phyloP scores from a whole-genome alignment of 805 yeast species.

The Candida sonorensis region DNA sequence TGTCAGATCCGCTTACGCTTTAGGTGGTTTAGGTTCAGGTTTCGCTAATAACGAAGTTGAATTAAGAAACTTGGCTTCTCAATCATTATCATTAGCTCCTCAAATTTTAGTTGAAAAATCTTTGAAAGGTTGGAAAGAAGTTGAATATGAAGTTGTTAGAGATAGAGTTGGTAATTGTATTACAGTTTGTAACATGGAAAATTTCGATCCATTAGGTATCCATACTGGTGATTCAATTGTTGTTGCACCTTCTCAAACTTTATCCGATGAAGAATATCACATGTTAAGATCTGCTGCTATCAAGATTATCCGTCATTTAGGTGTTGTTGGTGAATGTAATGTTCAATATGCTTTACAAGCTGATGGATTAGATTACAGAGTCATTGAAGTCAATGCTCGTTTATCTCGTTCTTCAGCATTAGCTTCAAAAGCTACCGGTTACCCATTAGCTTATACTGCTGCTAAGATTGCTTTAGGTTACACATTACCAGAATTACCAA shows the following conservation, averaged over 20 bases:
- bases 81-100: slow-evolving; percentile 93
- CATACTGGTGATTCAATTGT: slow-evolving; percentile 99
- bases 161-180: slow-evolving; percentile 97
- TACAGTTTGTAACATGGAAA: slow-evolving; percentile 99
- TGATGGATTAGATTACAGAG: slow-evolving; percentile 87
- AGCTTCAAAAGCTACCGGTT: slow-evolving; percentile 98
- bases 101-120: slow-evolving; percentile 93
- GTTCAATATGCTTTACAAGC: slow-evolving; percentile 96
- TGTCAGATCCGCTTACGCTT: slow-evolving; percentile 94
- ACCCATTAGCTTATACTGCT: slow-evolving; percentile 96
- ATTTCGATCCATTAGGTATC: slow-evolving; percentile 96
- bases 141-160: slow-evolving; percentile 97
- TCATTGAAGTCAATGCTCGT: slow-evolving; percentile 97
- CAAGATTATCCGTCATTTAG: slow-evolving; percentile 92
- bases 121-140: slow-evolving; percentile 99
- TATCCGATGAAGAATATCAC: slow-evolving; percentile 94
- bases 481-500: slow-evolving; percentile 84
- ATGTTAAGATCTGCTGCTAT: slow-evolving; percentile 98
- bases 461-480: slow-evolving; percentile 93
- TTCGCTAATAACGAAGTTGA: slow-evolving; percentile 86
- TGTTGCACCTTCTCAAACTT: slow-evolving; percentile 97
- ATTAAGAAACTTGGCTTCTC: slow-evolving; percentile 74
- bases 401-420: slow-evolving; percentile 97
- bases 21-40: slow-evolving; percentile 98
- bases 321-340: slow-evolving; percentile 99